These are phyloP conservation scores for Boletus vermiculosoides DNA, from an alignment of 768 basidiomycete species.

Conservation along the genomic window DNA sequence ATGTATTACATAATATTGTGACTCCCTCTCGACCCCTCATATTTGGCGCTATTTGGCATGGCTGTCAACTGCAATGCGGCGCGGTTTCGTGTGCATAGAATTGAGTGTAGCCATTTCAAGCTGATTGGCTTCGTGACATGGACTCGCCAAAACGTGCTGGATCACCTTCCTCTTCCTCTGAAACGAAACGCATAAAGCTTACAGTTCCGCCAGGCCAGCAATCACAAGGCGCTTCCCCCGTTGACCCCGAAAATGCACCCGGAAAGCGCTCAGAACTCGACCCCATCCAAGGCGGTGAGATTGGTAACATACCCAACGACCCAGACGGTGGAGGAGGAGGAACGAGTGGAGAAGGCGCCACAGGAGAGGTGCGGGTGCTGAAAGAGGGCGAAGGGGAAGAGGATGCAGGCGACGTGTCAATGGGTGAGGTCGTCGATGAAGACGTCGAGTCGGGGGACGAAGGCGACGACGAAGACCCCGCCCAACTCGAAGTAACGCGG, in stretches of 20 bases:
- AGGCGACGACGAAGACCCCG: constrained; percentile 83
- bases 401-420: constrained; percentile 72
- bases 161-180: constrained; percentile 52
- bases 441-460: constrained; percentile 78
- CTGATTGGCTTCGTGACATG: constrained; percentile 39
- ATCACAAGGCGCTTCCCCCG: constrained; percentile 65
- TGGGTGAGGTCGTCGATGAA: constrained; percentile 77
- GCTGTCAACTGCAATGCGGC: constrained; percentile 1
- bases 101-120: constrained; percentile 21
- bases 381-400: constrained; percentile 63
- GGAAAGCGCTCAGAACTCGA: constrained; percentile 90
- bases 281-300: constrained; percentile 74
- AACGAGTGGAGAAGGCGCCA: constrained; percentile 19
- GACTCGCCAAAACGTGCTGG: constrained; percentile 67
- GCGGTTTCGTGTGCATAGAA: constrained; percentile 11
- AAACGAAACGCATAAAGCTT: constrained; percentile 58
- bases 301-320: constrained; percentile 64
- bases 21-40: constrained; percentile 17
- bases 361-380: constrained; percentile 37
- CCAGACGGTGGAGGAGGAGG: constrained; percentile 23
- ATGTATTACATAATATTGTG: not conserved
- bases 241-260: constrained; percentile 74
- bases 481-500: constrained; percentile 78
- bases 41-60: constrained; percentile 19
- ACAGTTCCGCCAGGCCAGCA: constrained; percentile 46